Percentiles rank a stretch among this genome's conserved stretches.
Evolutionary conservation across 169 alveolate species (phyloP).

Genomic region (Amoebophrya sp.): DNA sequence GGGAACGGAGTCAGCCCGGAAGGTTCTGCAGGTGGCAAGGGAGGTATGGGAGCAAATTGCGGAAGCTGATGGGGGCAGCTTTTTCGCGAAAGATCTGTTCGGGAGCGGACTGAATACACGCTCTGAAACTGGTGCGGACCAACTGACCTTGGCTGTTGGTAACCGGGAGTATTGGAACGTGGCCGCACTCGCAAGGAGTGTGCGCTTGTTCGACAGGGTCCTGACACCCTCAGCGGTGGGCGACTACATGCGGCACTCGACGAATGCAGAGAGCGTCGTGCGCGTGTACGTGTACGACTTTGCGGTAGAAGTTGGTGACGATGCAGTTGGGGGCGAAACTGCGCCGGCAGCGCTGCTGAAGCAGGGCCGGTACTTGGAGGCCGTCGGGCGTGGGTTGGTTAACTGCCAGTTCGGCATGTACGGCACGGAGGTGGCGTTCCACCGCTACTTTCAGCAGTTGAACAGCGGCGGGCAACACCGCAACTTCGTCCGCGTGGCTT

Average conservation of each 20-base stretch:
- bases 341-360: background rate
- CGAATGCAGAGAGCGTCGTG: too few species aligned
- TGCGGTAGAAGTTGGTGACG: too few species aligned
- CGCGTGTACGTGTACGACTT: too few species aligned
- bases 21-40: background rate
- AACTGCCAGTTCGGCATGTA: constrained; percentile 30
- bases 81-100: background rate
- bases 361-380: background rate
- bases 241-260: too few species aligned
- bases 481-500: background rate
- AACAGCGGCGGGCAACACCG: background rate
- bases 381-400: background rate
- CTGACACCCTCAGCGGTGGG: too few species aligned
- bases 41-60: background rate
- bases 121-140: background rate
- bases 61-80: background rate
- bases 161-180: background rate
- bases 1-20: background rate
- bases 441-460: background rate
- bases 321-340: too few species aligned
- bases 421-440: constrained; percentile 28
- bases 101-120: background rate
- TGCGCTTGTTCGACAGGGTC: background rate
- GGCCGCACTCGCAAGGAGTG: background rate
- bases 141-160: background rate